These are phyloP conservation scores for Zanthoxylum bungeanum DNA, from an alignment of 345 rosid genomes.

Conservation along the genomic window DNA sequence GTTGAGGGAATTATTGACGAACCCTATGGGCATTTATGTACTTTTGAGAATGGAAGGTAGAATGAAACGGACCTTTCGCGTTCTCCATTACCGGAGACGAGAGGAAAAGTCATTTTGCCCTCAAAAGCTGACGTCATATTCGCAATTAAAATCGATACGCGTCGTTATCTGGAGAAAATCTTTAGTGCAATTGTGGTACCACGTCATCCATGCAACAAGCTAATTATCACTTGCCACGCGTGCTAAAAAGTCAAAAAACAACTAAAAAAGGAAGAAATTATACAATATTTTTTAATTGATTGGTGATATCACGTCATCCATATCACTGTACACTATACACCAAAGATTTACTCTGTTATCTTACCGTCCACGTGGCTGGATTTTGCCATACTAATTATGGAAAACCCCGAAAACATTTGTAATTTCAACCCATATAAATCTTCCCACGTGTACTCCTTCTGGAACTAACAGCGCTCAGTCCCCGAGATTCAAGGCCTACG, in stretches of 20 bases:
- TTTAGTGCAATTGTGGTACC: too few species aligned
- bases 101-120: neutral
- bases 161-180: conserved; percentile 23
- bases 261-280: too few species aligned
- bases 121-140: neutral
- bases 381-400: conserved; percentile 18
- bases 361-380: conserved; percentile 34
- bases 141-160: conserved; percentile 6
- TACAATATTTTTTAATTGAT: too few species aligned
- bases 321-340: too few species aligned
- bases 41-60: neutral
- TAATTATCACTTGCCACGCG: too few species aligned
- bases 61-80: conserved; percentile 1
- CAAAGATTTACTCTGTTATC: too few species aligned
- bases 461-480: conserved; percentile 14
- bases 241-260: too few species aligned
- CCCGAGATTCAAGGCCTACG: conserved; percentile 24
- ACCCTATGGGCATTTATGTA: conserved; percentile 1
- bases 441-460: conserved; percentile 34
- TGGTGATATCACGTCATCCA: too few species aligned
- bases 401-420: neutral
- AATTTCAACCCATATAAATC: conserved; percentile 1
- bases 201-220: too few species aligned
- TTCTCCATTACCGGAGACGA: conserved; percentile 23
- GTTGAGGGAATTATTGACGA: neutral